Evolutionary conservation across 1,284 basidiomycete species (phyloP), one percentile per base, ranked within the genome.

Genomic region (Psilocybe mexicana): DNA sequence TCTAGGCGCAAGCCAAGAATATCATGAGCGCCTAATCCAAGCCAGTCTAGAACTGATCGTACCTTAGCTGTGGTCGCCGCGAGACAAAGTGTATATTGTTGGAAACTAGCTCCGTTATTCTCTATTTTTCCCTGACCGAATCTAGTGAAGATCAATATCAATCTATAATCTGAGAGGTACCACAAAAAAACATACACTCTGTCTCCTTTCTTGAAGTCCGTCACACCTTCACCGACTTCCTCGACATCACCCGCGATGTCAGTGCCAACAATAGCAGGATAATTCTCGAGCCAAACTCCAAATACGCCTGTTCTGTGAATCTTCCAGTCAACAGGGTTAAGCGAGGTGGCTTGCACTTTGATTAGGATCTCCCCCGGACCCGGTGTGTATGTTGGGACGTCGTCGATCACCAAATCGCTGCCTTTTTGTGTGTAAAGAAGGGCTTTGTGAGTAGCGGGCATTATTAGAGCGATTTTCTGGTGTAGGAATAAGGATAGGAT

Each of bases 291-390:
- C 12, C 7, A 69, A 71, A 36, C 59, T 48, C 44, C 63, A 12
- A 11, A 69, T 71, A 35, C 59, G 50, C 44, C 63, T 12, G 52
- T 56, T 26, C 69, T 70, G 23, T 74, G 78, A n/a, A 76, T 72
- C 58, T 72, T 74, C 69, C 72, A 75, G 59, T 81, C 78, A 11
- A 76, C 64, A 1, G 78, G 76, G 63, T 80, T 81, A 23, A 81
- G 66, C 0, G 70, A 74, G 1, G 69, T 65, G 0, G 77, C 68
- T 4, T 71, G 58, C 51, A 79, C 66, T 60, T 78, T 79, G 54
- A 82, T 68, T 11, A 80, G 70, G 8, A 81, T 52, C 55, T 80
- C 70, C 4, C 73, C 76, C 1, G 70, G 59, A 11, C 68, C 70
- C 1, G 79, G 76, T 43, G 64, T 62, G 2, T 57, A 62, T 28